A percentile compares a stretch with the other conserved stretches of the same genome.
phyloP scores from a whole-genome alignment of 169 alveolate genomes.

The Plasmodium chabaudi region DNA sequence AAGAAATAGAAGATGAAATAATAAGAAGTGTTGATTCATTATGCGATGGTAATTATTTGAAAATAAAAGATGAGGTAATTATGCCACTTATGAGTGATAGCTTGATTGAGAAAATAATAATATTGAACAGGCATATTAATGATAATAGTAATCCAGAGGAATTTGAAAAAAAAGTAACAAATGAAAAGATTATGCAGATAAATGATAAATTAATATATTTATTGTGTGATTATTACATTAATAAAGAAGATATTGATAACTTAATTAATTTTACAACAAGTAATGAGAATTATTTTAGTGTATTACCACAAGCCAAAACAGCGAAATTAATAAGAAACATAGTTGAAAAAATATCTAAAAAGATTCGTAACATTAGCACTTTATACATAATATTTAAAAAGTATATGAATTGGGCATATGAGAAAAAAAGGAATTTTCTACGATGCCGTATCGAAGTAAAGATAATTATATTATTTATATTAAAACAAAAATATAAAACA shows the following conservation, averaged over 20 bases:
- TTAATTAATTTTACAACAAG: constrained; percentile 81
- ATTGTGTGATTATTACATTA: constrained; percentile 71
- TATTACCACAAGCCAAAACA: constrained; percentile 86
- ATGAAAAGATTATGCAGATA: constrained; percentile 71
- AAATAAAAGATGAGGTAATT: constrained; percentile 61
- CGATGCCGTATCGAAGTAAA: constrained; percentile 94
- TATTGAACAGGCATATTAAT: constrained; percentile 59
- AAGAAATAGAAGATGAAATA: constrained; percentile 69
- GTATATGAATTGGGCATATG: constrained; percentile 94
- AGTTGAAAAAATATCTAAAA: constrained; percentile 83
- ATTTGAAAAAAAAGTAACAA: constrained; percentile 62
- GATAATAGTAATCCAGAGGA: constrained; percentile 66
- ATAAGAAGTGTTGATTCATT: constrained; percentile 42
- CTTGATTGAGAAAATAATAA: constrained; percentile 41
- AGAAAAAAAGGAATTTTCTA: constrained; percentile 94
- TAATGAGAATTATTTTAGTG: constrained; percentile 83
- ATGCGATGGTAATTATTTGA: constrained; percentile 49
- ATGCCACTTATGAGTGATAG: constrained; percentile 73
- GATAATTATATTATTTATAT: constrained; percentile 90
- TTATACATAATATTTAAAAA: constrained; percentile 90
- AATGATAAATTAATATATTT: constrained; percentile 69
- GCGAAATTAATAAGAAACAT: constrained; percentile 83
- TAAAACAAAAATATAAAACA: constrained; percentile 87
- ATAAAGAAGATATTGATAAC: constrained; percentile 79
- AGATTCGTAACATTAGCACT: constrained; percentile 80